phyloP scores from a whole-genome alignment of 306 rosid genomes.

The Styphnolobium japonicum region DNA sequence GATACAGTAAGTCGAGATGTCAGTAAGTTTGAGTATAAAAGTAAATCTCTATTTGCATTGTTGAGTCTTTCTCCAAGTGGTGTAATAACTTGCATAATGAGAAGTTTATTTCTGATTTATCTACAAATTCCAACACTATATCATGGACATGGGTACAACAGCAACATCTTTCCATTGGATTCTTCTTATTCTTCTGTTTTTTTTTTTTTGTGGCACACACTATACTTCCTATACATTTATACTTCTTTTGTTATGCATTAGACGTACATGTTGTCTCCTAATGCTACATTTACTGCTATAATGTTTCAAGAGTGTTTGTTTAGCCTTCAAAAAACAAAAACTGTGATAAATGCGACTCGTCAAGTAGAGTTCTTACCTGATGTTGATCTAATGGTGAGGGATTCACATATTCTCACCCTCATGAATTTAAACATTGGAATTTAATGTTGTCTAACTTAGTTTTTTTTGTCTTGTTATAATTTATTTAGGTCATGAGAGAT shows the following conservation, averaged over 20 bases:
- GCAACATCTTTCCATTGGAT: background rate
- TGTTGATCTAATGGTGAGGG: slow-evolving; percentile 58
- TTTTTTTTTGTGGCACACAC: too few relatives aligned
- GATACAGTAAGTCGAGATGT: background rate
- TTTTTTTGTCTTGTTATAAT: background rate
- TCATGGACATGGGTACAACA: background rate
- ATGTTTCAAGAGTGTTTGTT: too few relatives aligned
- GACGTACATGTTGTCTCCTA: background rate
- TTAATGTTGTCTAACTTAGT: background rate
- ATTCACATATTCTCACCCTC: background rate
- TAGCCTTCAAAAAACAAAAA: too few relatives aligned
- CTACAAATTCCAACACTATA: background rate
- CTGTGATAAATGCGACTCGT: too few relatives aligned
- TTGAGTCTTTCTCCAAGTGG: background rate
- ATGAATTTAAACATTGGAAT: background rate
- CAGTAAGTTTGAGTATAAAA: background rate
- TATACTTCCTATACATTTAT: background rate
- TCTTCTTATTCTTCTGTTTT: too few relatives aligned
- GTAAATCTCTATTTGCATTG: background rate
- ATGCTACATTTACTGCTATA: background rate
- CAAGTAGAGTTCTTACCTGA: too few relatives aligned
- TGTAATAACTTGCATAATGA: background rate
- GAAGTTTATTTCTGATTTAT: too few relatives aligned
- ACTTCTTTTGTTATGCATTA: background rate
- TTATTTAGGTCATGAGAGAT: slow-evolving; percentile 56